phyloP scores from a whole-genome alignment of 495 filamentous ascomycete genomes.

The Lasiosphaeria ovina region DNA sequence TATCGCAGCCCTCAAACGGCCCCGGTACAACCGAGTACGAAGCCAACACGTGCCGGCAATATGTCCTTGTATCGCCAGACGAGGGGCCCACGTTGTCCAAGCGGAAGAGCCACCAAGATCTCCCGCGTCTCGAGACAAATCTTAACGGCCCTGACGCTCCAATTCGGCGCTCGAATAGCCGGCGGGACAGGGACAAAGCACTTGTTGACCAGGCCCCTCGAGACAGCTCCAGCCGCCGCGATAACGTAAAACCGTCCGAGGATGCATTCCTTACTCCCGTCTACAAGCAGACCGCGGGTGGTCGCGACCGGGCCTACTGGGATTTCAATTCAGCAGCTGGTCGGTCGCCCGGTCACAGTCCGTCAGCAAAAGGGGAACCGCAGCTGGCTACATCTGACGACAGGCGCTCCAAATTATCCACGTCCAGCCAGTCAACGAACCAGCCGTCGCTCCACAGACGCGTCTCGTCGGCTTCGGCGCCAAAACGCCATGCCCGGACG shows the following conservation, averaged over 20 bases:
- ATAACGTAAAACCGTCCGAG: conserved; percentile 19
- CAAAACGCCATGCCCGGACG: not conserved
- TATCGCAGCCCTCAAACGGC: conserved; percentile 3
- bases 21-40: conserved; percentile 30
- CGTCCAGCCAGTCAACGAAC: conserved; percentile 11
- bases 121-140: conserved; percentile 36
- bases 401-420: conserved; percentile 18
- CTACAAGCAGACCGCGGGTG: conserved; percentile 34
- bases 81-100: conserved; percentile 27
- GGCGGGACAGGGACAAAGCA: conserved; percentile 24
- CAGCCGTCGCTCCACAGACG: conserved; percentile 12
- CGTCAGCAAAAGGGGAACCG: conserved; percentile 18
- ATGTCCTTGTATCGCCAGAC: conserved; percentile 23
- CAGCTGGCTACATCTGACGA: conserved; percentile 18
- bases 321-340: conserved; percentile 21
- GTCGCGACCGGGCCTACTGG: conserved; percentile 42
- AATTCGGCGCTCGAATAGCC: conserved; percentile 21
- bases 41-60: conserved; percentile 43
- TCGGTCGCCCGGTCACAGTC: conserved; percentile 12
- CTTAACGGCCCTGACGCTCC: conserved; percentile 14
- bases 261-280: conserved; percentile 34
- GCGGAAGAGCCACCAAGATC: conserved; percentile 37
- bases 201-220: conserved; percentile 22
- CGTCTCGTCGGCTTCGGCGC: conserved; percentile 18
- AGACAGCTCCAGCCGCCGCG: conserved; percentile 9